These are phyloP conservation scores for Polytolypa hystricis DNA, from an alignment of 2,329 filamentous ascomycete genomes.

Conservation along the genomic window DNA sequence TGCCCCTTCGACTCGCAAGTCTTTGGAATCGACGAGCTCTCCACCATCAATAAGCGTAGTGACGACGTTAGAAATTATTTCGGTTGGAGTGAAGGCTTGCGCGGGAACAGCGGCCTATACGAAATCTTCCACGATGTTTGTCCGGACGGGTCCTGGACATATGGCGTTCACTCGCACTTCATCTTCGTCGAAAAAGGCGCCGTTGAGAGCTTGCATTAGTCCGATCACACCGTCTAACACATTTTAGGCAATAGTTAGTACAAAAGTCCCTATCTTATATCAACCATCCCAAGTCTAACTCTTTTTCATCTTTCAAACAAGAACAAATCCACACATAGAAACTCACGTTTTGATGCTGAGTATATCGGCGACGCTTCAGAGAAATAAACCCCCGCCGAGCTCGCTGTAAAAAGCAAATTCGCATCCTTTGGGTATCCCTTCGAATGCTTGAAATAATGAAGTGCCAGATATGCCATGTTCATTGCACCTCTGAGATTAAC, in stretches of 20 bases:
- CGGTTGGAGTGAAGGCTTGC: slow-evolving; percentile 8
- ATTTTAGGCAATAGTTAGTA: not conserved
- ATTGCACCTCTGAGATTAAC: slow-evolving; percentile 34
- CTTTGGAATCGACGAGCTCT: slow-evolving; percentile 11
- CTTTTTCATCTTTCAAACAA: no score
- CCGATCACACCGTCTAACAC: slow-evolving; percentile 19
- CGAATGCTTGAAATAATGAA: slow-evolving; percentile 30
- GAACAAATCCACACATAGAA: not conserved
- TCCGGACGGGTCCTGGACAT: slow-evolving; percentile 28
- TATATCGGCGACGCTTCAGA: slow-evolving; percentile 27
- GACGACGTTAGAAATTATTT: slow-evolving; percentile 6
- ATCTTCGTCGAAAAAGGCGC: slow-evolving; percentile 22
- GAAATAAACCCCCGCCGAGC: slow-evolving; percentile 29
- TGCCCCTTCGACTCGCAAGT: slow-evolving; percentile 7
- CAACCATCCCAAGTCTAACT: no score
- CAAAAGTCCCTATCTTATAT: not conserved
- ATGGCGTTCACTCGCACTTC: slow-evolving; percentile 31
- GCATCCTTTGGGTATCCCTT: slow-evolving; percentile 15
- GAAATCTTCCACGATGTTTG: slow-evolving; percentile 22
- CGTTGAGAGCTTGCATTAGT: slow-evolving; percentile 30
- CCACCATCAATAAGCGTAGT: slow-evolving; percentile 4
- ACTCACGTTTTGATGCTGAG: slow-evolving; percentile 26
- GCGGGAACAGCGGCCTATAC: slow-evolving; percentile 25
- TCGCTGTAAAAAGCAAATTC: slow-evolving; percentile 27
- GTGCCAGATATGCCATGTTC: slow-evolving; percentile 29